These are phyloP conservation scores for Daldinia caldariorum DNA, from an alignment of 495 filamentous ascomycete genomes.

Conservation along the genomic window DNA sequence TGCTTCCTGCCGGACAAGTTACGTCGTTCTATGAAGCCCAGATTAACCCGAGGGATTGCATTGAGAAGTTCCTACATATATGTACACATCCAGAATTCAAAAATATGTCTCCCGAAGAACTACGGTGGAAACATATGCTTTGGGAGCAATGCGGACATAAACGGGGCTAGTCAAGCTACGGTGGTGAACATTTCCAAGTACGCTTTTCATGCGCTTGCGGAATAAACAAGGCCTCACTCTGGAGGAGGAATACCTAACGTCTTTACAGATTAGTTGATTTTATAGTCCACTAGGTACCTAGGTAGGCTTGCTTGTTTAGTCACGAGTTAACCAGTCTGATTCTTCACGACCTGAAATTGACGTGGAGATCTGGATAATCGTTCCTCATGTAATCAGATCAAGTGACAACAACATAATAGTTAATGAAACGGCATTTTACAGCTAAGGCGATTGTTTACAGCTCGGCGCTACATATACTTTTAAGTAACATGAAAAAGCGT, in stretches of 20 bases:
- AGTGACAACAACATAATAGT: background rate
- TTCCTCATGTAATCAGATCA: background rate
- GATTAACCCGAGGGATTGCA: background rate
- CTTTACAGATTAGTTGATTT: background rate
- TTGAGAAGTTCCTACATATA: background rate
- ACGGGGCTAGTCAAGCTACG: background rate
- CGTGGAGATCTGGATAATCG: background rate
- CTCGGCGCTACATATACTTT: no score
- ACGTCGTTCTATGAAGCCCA: background rate
- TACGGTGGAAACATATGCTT: conserved; percentile 8
- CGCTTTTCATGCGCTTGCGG: background rate
- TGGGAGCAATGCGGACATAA: background rate
- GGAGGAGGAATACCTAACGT: background rate
- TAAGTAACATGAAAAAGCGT: no score
- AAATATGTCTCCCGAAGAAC: conserved; percentile 16
- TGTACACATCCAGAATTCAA: conserved; percentile 6
- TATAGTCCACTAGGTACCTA: background rate
- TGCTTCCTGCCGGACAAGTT: background rate
- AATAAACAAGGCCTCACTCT: background rate
- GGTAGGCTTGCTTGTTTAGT: background rate
- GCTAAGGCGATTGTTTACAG: background rate
- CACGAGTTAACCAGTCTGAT: background rate
- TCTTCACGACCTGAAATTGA: background rate
- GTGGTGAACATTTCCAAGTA: background rate
- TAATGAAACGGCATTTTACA: background rate